These are phyloP conservation scores for Didymella arachidicola DNA, from an alignment of 2,329 filamentous ascomycete genomes.

Conservation along the genomic window DNA sequence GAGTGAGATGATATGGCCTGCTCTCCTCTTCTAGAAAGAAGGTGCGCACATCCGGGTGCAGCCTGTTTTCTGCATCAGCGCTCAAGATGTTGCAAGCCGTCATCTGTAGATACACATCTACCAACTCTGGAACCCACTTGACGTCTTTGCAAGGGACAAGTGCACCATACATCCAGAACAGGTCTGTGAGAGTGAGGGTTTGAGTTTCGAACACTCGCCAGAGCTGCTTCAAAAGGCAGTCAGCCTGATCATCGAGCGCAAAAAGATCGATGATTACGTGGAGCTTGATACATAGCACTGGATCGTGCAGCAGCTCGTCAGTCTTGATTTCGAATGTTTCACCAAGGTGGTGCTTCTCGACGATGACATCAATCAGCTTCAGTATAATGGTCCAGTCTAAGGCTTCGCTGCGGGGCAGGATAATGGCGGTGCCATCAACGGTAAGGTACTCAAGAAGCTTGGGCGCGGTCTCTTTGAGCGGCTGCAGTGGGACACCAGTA, in stretches of 20 bases:
- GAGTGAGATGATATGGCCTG: background rate
- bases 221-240: background rate
- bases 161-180: constrained; percentile 4
- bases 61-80: background rate
- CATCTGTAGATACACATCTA: background rate
- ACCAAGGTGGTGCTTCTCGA: background rate
- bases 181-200: background rate
- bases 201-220: background rate
- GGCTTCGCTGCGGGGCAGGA: background rate
- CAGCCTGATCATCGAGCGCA: background rate
- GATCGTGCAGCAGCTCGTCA: background rate
- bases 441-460: background rate
- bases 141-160: background rate
- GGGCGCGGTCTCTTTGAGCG: background rate
- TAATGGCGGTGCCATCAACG: background rate
- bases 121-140: background rate
- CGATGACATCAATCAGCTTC: background rate
- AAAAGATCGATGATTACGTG: background rate
- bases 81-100: background rate
- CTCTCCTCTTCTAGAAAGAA: constrained; percentile 1
- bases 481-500: background rate
- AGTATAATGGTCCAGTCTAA: background rate
- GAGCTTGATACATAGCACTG: background rate
- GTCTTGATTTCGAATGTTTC: background rate
- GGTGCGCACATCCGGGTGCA: background rate